Conservation (phyloP, 257 asterid species). For the Perilla frutescens region DNA sequence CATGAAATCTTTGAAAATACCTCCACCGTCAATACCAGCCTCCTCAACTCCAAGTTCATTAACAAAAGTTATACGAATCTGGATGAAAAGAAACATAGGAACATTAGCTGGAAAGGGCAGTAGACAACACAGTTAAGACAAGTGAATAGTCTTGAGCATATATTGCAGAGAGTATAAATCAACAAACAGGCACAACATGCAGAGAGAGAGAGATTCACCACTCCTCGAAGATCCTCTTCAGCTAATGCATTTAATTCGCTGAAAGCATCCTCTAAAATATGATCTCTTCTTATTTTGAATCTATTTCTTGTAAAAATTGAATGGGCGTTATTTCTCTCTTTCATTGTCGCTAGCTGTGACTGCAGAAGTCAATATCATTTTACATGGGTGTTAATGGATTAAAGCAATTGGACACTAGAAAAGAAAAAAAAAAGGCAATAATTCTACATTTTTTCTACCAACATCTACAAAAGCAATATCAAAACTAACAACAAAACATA, state of each 20-base stretch:
- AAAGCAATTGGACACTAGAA: slow-evolving; percentile 8
- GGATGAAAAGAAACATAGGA: slow-evolving; percentile 37
- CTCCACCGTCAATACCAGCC: slow-evolving; percentile 99
- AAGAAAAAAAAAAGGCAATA: slow-evolving; percentile 26
- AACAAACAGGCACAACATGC: not conserved
- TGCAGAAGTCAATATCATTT: slow-evolving; percentile 48
- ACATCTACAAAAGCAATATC: slow-evolving; percentile 15
- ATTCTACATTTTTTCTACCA: slow-evolving; percentile 20
- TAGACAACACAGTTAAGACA: not conserved
- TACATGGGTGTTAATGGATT: not conserved
- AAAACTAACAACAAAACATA: slow-evolving; percentile 26
- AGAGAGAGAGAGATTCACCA: slow-evolving; percentile 52
- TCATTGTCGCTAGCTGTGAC: slow-evolving; percentile 79
- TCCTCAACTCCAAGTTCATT: slow-evolving; percentile 99
- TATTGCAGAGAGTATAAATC: not conserved
- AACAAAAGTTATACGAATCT: slow-evolving; percentile 89
- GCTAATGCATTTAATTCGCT: slow-evolving; percentile 74
- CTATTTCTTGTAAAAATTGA: slow-evolving; percentile 65
- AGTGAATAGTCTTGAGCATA: not conserved
- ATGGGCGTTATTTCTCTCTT: slow-evolving; percentile 62
- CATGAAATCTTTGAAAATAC: slow-evolving; percentile 99
- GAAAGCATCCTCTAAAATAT: slow-evolving; percentile 88
- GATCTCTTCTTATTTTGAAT: slow-evolving; percentile 90
- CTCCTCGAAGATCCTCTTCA: slow-evolving; percentile 90
- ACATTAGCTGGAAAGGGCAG: slow-evolving; percentile 20